These are phyloP conservation scores for Verticillium nonalfalfae DNA, from an alignment of 2,329 filamentous ascomycete genomes.

Conservation along the genomic window DNA sequence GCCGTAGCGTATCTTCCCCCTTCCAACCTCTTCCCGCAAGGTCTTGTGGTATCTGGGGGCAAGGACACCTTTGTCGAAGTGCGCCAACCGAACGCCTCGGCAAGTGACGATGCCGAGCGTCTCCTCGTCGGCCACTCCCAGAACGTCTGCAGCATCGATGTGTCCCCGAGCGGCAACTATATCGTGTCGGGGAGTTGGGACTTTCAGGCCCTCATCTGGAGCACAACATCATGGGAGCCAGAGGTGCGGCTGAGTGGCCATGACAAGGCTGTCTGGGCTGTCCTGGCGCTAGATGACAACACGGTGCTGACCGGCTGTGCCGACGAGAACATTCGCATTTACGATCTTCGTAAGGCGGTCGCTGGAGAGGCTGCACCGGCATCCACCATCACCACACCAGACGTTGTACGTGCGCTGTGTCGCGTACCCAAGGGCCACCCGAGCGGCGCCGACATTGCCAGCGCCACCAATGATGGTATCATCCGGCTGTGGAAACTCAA, in stretches of 20 bases:
- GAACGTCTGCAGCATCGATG: slow-evolving; percentile 84
- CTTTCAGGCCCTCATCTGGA: slow-evolving; percentile 79
- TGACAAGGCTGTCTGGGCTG: slow-evolving; percentile 78
- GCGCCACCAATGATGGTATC: slow-evolving; percentile 86
- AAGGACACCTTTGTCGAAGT: slow-evolving; percentile 93
- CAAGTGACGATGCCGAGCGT: slow-evolving; percentile 74
- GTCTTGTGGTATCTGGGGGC: slow-evolving; percentile 80
- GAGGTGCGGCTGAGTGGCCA: slow-evolving; percentile 67
- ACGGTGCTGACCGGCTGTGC: slow-evolving; percentile 89
- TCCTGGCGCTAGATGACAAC: slow-evolving; percentile 72
- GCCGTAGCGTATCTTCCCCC: slow-evolving; percentile 71
- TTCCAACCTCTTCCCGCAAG: slow-evolving; percentile 62
- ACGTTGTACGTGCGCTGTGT: slow-evolving; percentile 85
- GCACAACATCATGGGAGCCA: slow-evolving; percentile 76
- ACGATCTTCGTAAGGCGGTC: slow-evolving; percentile 60
- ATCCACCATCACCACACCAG: slow-evolving; percentile 58
- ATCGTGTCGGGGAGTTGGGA: slow-evolving; percentile 96
- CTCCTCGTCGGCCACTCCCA: slow-evolving; percentile 79
- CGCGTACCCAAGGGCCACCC: slow-evolving; percentile 69
- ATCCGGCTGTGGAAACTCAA: slow-evolving; percentile 82
- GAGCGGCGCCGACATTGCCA: slow-evolving; percentile 86
- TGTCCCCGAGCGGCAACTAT: slow-evolving; percentile 63
- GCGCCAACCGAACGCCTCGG: slow-evolving; percentile 59
- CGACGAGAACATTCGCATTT: slow-evolving; percentile 84
- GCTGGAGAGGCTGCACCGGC: slow-evolving; percentile 43